Percentiles rank a stretch among this genome's conserved stretches.
These are phyloP conservation scores for Marvania coccoides DNA, from an alignment of 139 green algal genomes.

Conservation along the genomic window DNA sequence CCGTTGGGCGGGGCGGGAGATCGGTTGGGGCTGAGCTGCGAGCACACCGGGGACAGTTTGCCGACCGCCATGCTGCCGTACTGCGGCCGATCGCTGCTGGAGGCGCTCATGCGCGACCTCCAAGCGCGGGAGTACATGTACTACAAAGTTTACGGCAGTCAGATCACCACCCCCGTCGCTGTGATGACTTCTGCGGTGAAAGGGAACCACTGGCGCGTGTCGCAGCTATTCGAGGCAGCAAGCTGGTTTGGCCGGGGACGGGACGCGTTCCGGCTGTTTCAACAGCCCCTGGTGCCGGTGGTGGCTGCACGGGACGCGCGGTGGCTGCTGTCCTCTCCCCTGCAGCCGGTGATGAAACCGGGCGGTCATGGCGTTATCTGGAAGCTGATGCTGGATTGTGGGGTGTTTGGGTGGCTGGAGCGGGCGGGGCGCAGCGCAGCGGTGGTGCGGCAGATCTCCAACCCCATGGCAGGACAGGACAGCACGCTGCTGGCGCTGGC, in stretches of 20 bases:
- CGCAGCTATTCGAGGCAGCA: constrained; percentile 41
- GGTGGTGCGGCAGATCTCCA: constrained; percentile 90
- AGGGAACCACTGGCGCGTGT: constrained; percentile 83
- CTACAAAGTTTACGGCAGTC: constrained; percentile 73
- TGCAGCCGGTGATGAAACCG: constrained; percentile 81
- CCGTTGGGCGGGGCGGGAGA: constrained; percentile 92
- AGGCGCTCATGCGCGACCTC: constrained; percentile 85
- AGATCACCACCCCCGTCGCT: constrained; percentile 79
- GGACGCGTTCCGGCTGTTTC: constrained; percentile 61
- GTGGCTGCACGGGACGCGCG: constrained; percentile 61
- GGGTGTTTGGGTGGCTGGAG: constrained; percentile 77
- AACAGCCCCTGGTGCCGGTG: constrained; percentile 92
- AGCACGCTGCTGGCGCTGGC: constrained; percentile 90
- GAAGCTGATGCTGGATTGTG: constrained; percentile 96
- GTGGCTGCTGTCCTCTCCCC: constrained; percentile 63
- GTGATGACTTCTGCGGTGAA: constrained; percentile 98
- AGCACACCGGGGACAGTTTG: constrained; percentile 78
- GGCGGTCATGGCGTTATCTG: constrained; percentile 97
- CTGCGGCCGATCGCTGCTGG: constrained; percentile 83
- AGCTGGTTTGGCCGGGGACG: constrained; percentile 77
- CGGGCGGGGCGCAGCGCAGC: constrained; percentile 46
- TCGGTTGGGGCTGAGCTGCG: constrained; percentile 78
- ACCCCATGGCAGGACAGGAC: constrained; percentile 92
- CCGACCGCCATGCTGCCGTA: constrained; percentile 92
- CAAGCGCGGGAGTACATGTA: constrained; percentile 93